Conservation (phyloP, 768 basidiomycete genomes). For the Naganishia vishniacii region DNA sequence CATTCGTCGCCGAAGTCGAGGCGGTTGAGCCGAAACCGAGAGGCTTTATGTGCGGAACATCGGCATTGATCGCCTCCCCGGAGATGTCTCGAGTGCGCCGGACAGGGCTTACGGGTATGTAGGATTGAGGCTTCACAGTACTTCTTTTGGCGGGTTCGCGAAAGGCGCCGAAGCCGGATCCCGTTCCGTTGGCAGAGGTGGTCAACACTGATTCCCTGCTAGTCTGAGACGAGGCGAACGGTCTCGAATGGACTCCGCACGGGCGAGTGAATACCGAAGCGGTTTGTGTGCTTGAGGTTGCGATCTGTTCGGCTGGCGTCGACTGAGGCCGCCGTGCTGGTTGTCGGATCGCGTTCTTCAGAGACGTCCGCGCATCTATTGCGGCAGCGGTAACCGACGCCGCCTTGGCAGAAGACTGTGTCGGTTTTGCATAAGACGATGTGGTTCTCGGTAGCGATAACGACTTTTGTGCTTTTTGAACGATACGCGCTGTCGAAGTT, state of each 20-base stretch:
- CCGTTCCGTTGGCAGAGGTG: not conserved
- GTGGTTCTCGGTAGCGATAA: conserved; percentile 1
- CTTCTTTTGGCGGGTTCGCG: not conserved
- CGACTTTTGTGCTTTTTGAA: conserved; percentile 7
- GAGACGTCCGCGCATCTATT: not conserved
- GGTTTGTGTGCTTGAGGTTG: not conserved
- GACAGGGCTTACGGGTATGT: not conserved
- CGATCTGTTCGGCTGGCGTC: not conserved
- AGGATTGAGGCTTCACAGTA: not conserved
- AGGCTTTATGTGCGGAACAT: not conserved
- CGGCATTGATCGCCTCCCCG: not conserved
- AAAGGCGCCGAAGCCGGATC: too few relatives aligned
- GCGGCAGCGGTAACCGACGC: conserved; percentile 3
- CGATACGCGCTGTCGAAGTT: conserved; percentile 8
- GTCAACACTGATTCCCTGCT: too few relatives aligned
- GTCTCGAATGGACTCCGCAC: not conserved
- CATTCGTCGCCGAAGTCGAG: not conserved
- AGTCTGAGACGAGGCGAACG: not conserved
- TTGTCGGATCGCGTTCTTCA: not conserved
- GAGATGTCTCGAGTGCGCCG: not conserved
- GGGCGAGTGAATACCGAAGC: not conserved
- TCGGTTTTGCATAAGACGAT: conserved; percentile 11
- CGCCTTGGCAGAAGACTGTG: conserved; percentile 4
- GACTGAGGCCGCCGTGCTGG: not conserved
- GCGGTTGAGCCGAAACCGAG: not conserved